Evolutionary conservation across 2,329 filamentous ascomycete species (phyloP).

Genomic region (Colletotrichum destructivum): DNA sequence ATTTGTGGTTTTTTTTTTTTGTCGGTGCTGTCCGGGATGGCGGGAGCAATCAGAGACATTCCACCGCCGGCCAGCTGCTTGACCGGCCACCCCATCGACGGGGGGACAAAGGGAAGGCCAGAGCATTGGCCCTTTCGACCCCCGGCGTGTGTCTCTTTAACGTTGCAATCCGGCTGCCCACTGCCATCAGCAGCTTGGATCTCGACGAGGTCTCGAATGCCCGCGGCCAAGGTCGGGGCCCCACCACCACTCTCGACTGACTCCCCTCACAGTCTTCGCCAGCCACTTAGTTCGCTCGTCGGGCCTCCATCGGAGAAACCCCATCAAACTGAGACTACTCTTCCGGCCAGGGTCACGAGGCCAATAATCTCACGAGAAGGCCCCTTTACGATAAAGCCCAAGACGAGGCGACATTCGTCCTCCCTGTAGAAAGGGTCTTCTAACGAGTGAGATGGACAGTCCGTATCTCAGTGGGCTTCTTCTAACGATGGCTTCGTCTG

Average conservation of each 20-base stretch:
- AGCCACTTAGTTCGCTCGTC: constrained; percentile 39
- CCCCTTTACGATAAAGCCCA: constrained; percentile 9
- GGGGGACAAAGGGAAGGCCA: constrained; percentile 16
- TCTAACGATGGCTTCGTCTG: constrained; percentile 6
- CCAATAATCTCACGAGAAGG: constrained; percentile 31
- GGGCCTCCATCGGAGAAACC: constrained; percentile 41
- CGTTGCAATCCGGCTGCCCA: constrained; percentile 27
- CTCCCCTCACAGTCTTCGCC: constrained; percentile 36
- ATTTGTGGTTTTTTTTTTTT: constrained; percentile 19
- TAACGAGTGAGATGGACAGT: constrained; percentile 29
- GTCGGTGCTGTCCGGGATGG: constrained; percentile 11
- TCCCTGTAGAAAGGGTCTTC: background rate
- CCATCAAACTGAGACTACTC: constrained; percentile 37
- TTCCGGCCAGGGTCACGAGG: constrained; percentile 25
- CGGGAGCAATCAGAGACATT: constrained; percentile 32
- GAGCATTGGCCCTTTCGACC: background rate
- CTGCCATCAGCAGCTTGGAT: constrained; percentile 34
- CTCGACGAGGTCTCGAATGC: constrained; percentile 40
- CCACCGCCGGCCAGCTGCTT: constrained; percentile 30
- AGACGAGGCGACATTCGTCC: constrained; percentile 13
- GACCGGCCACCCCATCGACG: constrained; percentile 17
- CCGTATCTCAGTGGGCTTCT: constrained; percentile 28
- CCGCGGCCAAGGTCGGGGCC: constrained; percentile 27
- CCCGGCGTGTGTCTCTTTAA: constrained; percentile 23
- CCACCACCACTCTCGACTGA: constrained; percentile 42